These are phyloP conservation scores for Exophiala spinifera DNA, from an alignment of 2,329 filamentous ascomycete genomes.

Conservation along the genomic window DNA sequence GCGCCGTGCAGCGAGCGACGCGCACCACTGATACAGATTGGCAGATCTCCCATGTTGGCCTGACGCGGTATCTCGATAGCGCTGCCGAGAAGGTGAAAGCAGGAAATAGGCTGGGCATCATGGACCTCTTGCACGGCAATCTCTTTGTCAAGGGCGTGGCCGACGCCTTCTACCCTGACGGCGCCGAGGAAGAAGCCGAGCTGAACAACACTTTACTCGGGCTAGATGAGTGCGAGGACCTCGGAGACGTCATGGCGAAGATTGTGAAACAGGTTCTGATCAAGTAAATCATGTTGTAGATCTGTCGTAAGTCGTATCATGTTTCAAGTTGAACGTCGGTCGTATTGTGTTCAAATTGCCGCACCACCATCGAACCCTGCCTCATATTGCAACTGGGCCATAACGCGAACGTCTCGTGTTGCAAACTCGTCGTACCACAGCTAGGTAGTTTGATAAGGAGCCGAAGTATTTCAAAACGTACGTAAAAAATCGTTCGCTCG, in stretches of 20 bases:
- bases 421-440: too few species aligned
- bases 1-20: neutral
- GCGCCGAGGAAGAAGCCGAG: neutral
- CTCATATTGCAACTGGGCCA: too few species aligned
- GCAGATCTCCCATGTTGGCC: neutral
- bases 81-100: neutral
- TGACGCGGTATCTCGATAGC: neutral
- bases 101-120: neutral
- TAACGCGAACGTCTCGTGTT: too few species aligned
- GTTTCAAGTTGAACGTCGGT: too few species aligned
- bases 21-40: neutral
- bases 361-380: too few species aligned
- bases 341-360: too few species aligned
- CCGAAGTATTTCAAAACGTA: too few species aligned
- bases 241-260: neutral
- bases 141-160: neutral
- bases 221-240: neutral
- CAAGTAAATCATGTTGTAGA: neutral
- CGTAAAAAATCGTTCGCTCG: too few species aligned
- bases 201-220: neutral
- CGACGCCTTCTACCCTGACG: neutral
- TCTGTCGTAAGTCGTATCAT: too few species aligned
- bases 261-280: neutral
- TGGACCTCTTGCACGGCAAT: neutral
- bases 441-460: too few species aligned